Evolutionary conservation across 371 early-diverging fungal species (phyloP), one percentile per base, ranked within the genome.

Genomic region (Encephalitozoon cuniculi): DNA sequence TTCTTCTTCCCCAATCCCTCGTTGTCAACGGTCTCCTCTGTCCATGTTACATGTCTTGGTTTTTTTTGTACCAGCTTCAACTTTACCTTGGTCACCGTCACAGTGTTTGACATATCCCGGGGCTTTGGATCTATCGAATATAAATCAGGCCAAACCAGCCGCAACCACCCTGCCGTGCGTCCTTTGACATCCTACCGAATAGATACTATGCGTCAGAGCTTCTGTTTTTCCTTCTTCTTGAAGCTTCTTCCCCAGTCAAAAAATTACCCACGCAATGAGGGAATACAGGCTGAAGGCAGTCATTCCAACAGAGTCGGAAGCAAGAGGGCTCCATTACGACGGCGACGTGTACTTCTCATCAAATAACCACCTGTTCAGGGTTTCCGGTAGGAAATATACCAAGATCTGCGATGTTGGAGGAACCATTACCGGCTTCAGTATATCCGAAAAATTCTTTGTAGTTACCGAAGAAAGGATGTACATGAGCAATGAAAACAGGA

Each of bases 21-120:
- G 65, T 85, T 85, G 34, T 85, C 82, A 54, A 85, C 70, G 59
- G 82, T 83, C n/a, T 79, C 81, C 39, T 37, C 26, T 18, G 82
- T 73, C 68, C 83, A 85, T 2, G 81, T 75, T 12, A 85, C 84
- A 59, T 43, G 54, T 44, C 77, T 79, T 12, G 30, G 12, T 46
- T 68, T 74, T 68, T 78, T 77, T 15, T 32, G 12, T 18, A 71
- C 52, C 37, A 75, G 39, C 39, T 67, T 71, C 12, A 75, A 23
- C 34, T 43, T 68, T 12, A 37, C 54, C n/a, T 51, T 53, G 26
- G 74, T 78, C 23, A 69, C 26, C 3, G 73, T 78, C 25, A 32
- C 11, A 26, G 71, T 64, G 18, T 21, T 54, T 40, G 53, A 28
- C 44, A 53, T 55, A 25, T 43, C 49, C 49, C 15, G 21, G 59